Percentiles rank a stretch among this genome's conserved stretches.
Conservation (phyloP, 2,329 filamentous ascomycete species). For the Xylogone sp. region DNA sequence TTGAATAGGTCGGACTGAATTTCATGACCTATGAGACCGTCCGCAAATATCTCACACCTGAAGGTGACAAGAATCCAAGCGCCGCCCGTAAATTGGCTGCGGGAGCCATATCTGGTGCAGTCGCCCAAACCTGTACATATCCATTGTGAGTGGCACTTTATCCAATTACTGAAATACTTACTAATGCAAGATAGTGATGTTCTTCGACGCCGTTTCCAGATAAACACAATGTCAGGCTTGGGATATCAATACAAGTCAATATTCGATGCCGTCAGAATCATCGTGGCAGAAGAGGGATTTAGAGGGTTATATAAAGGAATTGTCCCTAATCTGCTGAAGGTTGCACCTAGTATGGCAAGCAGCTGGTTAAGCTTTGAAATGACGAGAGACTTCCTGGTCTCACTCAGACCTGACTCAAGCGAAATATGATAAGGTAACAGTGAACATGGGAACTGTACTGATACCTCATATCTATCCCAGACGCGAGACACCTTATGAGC, state of each 20-base stretch:
- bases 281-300: constrained; percentile 78
- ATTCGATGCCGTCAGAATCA: constrained; percentile 75
- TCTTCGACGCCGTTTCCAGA: constrained; percentile 88
- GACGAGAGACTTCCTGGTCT: constrained; percentile 79
- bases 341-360: constrained; percentile 96
- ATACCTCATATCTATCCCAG: too few relatives aligned
- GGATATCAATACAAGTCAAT: constrained; percentile 93
- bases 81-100: constrained; percentile 79
- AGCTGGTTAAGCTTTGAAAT: constrained; percentile 98
- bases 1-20: constrained; percentile 76
- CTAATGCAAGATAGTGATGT: constrained; percentile 64
- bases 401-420: constrained; percentile 42
- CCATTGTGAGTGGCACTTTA: constrained; percentile 68
- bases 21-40: constrained; percentile 98
- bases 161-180: constrained; percentile 6
- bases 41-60: constrained; percentile 77
- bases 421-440: constrained; percentile 21
- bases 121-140: constrained; percentile 97
- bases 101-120: constrained; percentile 90
- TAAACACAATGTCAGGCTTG: constrained; percentile 99
- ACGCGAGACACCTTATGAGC: too few relatives aligned
- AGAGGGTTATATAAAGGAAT: constrained; percentile 93
- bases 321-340: constrained; percentile 90
- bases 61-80: constrained; percentile 80
- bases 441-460: too few relatives aligned